Evolutionary conservation across 2,329 filamentous ascomycete species (phyloP).

Genomic region (Emmonsiellopsis sp.): DNA sequence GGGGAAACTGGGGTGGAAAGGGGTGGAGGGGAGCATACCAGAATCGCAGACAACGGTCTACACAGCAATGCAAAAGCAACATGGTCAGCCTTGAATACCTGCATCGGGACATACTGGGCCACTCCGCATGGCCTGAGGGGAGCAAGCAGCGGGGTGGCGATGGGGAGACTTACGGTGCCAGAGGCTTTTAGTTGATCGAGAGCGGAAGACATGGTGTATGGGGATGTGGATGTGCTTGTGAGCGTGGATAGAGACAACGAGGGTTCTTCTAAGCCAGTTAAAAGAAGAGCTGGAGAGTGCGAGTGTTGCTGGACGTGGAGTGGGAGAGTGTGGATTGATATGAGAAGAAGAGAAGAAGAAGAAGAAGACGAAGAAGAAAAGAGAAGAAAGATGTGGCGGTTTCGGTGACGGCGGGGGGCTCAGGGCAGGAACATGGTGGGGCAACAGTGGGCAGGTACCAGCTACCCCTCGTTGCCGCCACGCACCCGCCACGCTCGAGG

Average conservation of each 20-base stretch:
- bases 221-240: slow-evolving; percentile 6
- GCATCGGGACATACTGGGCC: no score
- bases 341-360: slow-evolving; percentile 8
- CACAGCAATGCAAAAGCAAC: slow-evolving; percentile 8
- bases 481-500: not conserved
- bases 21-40: slow-evolving; percentile 48
- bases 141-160: slow-evolving; percentile 4
- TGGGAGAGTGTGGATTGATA: not conserved
- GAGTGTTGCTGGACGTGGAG: not conserved
- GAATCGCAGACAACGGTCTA: slow-evolving; percentile 95
- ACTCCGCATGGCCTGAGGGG: not conserved
- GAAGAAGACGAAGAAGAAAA: slow-evolving; percentile 13
- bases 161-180: slow-evolving; percentile 71
- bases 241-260: not conserved
- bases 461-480: not conserved
- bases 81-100: slow-evolving; percentile 4
- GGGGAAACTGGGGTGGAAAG: slow-evolving; percentile 9
- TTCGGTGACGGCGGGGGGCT: not conserved
- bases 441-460: not conserved
- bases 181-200: slow-evolving; percentile 95
- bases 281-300: not conserved
- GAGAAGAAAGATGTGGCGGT: slow-evolving; percentile 14
- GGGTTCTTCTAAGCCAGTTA: not conserved
- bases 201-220: slow-evolving; percentile 62
- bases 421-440: not conserved